Evolutionary conservation across 164 flowering plant genomes (phyloP).

Genomic region (Buxus sempervirens): DNA sequence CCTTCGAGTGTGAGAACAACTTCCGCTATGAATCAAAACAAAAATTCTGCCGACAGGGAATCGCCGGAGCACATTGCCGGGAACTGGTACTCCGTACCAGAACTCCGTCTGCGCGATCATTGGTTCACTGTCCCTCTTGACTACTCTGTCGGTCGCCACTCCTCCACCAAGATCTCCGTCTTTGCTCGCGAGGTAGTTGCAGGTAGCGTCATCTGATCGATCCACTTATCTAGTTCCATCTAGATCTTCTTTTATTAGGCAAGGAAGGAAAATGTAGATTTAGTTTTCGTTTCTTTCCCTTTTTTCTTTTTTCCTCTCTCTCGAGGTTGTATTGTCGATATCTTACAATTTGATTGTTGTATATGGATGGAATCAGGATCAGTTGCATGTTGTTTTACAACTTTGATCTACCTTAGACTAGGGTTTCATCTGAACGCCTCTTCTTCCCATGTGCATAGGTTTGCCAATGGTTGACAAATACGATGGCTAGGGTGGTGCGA

Average conservation of each 20-base stretch:
- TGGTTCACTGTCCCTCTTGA: constrained; percentile 87
- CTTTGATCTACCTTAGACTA: no score
- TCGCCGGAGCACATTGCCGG: constrained; percentile 51
- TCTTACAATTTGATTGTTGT: background rate
- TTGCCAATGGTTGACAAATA: no score
- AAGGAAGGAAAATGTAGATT: background rate
- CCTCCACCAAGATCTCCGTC: constrained; percentile 50
- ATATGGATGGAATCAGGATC: no score
- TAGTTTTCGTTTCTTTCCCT: background rate
- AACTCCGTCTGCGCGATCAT: constrained; percentile 88
- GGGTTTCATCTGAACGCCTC: no score
- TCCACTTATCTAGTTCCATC: background rate
- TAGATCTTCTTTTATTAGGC: background rate
- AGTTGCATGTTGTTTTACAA: no score
- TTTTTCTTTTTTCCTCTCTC: background rate
- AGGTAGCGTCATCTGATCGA: constrained; percentile 41
- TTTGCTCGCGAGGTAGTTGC: constrained; percentile 98
- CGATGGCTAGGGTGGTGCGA: no score
- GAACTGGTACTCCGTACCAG: constrained; percentile 87
- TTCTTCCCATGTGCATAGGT: no score
- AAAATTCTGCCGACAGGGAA: constrained; percentile 3
- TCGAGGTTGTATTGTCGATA: background rate
- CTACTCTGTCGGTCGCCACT: constrained; percentile 34
- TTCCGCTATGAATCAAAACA: constrained; percentile 24
- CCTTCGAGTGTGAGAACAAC: constrained; percentile 5